Conservation (phyloP, 306 rosid genomes). For the Mimosa bimucronata region DNA sequence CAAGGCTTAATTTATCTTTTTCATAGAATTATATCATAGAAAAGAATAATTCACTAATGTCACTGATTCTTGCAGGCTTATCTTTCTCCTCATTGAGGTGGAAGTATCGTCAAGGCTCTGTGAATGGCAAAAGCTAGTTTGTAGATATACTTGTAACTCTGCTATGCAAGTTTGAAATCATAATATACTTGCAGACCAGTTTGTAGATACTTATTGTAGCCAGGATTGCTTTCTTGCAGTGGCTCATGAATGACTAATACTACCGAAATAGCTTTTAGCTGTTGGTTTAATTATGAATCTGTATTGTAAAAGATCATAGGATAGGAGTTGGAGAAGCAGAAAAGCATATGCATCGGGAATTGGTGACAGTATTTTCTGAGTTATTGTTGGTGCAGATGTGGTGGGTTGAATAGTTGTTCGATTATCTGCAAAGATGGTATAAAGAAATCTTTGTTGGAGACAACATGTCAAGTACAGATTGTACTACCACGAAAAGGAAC, state of each 20-base stretch:
- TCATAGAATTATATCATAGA: no score
- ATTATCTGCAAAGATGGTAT: not conserved
- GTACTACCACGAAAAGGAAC: not conserved
- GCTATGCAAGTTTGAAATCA: not conserved
- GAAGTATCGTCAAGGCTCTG: not conserved
- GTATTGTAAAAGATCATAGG: not conserved
- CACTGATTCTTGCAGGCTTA: conserved; percentile 12
- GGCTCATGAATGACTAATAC: not conserved
- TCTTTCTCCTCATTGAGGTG: conserved; percentile 14
- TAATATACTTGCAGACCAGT: not conserved
- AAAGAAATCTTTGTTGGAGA: conserved; percentile 27
- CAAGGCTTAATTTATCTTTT: not conserved
- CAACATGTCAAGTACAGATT: not conserved
- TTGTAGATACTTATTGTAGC: not conserved
- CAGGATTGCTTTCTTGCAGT: not conserved
- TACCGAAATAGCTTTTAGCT: not conserved
- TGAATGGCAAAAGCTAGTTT: not conserved
- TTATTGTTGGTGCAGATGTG: not conserved
- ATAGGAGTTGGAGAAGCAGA: not conserved
- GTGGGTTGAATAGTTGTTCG: not conserved
- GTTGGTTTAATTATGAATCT: not conserved
- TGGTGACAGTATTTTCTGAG: not conserved
- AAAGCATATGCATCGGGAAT: not conserved
- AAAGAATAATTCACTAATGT: not conserved
- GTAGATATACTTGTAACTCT: not conserved